Evolutionary conservation across 1,284 basidiomycete species (phyloP).

Genomic region (Sanghuangporus baumii): DNA sequence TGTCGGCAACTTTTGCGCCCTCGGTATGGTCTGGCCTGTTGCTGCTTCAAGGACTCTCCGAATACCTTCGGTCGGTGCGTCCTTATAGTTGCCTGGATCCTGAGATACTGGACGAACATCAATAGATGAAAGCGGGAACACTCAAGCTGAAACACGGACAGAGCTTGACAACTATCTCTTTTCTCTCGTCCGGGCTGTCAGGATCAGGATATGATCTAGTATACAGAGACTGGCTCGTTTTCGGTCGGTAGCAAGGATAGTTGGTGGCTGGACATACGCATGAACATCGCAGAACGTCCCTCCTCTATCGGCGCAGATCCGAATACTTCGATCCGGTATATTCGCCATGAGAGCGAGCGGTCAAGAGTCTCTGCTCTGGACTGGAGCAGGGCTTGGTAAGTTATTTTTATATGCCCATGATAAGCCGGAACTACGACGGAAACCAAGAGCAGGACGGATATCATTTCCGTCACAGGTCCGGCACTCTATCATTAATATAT

Average conservation of each 20-base stretch:
- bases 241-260: neutral
- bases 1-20: constrained; percentile 66
- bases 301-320: constrained; percentile 56
- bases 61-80: constrained; percentile 94
- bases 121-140: neutral
- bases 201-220: constrained; percentile 69
- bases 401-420: neutral
- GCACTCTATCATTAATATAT: too few species aligned
- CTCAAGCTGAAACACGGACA: constrained; percentile 37
- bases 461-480: neutral
- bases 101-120: constrained; percentile 59
- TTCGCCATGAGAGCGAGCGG: constrained; percentile 8
- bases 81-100: constrained; percentile 81
- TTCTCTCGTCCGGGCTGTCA: constrained; percentile 49
- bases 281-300: constrained; percentile 82
- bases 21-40: constrained; percentile 59
- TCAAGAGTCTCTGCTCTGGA: neutral
- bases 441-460: neutral
- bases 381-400: neutral
- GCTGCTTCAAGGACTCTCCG: constrained; percentile 83
- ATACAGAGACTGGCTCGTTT: neutral
- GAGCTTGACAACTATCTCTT: constrained; percentile 78
- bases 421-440: constrained; percentile 7
- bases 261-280: constrained; percentile 40
- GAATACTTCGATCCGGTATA: constrained; percentile 55